Percentiles rank a stretch among this genome's conserved stretches.
phyloP scores from a whole-genome alignment of 1,284 basidiomycete genomes.

The Fistulina hepatica region DNA sequence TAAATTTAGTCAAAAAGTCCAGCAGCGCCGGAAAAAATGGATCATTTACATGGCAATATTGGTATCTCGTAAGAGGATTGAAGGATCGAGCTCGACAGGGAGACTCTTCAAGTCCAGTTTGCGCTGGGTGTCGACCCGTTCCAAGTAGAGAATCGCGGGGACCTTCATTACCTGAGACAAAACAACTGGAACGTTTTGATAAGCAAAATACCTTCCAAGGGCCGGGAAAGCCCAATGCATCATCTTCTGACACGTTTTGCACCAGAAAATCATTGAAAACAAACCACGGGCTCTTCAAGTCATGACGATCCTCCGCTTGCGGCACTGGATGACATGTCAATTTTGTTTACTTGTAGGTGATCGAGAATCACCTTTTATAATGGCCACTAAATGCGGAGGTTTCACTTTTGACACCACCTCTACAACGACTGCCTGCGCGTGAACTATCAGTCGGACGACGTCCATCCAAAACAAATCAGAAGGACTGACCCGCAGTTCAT shows the following conservation, averaged over 20 bases:
- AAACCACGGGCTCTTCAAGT: slow-evolving; percentile 64
- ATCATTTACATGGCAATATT: slow-evolving; percentile 70
- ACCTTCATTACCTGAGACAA: slow-evolving; percentile 36
- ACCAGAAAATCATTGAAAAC: slow-evolving; percentile 98
- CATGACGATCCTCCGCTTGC: slow-evolving; percentile 39
- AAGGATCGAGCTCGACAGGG: slow-evolving; percentile 59
- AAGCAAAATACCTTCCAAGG: slow-evolving; percentile 84
- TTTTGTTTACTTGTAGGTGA: not conserved
- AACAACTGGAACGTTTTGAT: slow-evolving; percentile 4
- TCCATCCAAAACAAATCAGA: not conserved
- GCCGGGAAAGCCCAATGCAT: slow-evolving; percentile 81
- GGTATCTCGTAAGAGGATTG: slow-evolving; percentile 77
- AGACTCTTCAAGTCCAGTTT: slow-evolving; percentile 56
- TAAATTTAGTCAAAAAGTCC: not conserved
- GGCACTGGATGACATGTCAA: slow-evolving; percentile 37
- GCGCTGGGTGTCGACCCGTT: slow-evolving; percentile 56
- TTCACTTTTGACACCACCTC: slow-evolving; percentile 74
- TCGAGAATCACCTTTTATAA: slow-evolving; percentile 57
- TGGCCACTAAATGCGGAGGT: slow-evolving; percentile 80
- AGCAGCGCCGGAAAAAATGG: slow-evolving; percentile 1
- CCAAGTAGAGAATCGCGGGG: slow-evolving; percentile 82
- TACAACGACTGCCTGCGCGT: slow-evolving; percentile 60
- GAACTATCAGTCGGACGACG: slow-evolving; percentile 2
- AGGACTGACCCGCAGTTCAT: slow-evolving; percentile 59
- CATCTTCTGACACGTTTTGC: slow-evolving; percentile 69